Evolutionary conservation across 2,329 filamentous ascomycete species (phyloP).

Genomic region (Ophiobolus disseminans): DNA sequence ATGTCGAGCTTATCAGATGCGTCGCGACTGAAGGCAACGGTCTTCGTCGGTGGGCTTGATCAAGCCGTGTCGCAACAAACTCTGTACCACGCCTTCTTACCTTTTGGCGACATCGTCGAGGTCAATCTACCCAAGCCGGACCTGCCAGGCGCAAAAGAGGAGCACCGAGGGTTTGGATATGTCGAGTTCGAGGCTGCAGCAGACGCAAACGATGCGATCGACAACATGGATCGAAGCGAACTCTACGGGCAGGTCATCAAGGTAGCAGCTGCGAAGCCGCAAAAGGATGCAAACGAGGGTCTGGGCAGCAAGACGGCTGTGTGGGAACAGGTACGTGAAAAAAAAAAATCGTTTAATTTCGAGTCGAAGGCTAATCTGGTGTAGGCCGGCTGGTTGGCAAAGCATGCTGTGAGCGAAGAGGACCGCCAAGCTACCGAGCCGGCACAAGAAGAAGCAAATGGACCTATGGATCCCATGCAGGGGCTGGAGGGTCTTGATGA

Average conservation of each 20-base stretch:
- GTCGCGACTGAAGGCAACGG: slow-evolving; percentile 83
- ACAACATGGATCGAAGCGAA: slow-evolving; percentile 99
- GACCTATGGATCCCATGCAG: slow-evolving; percentile 87
- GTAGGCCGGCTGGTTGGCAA: slow-evolving; percentile 91
- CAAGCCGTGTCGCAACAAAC: slow-evolving; percentile 76
- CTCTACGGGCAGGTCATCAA: slow-evolving; percentile 92
- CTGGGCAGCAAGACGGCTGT: slow-evolving; percentile 91
- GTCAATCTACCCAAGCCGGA: slow-evolving; percentile 90
- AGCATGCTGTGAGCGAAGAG: slow-evolving; percentile 84
- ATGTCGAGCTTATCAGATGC: slow-evolving; percentile 75
- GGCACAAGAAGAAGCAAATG: slow-evolving; percentile 59
- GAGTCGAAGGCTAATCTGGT: slow-evolving; percentile 15
- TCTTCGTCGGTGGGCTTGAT: slow-evolving; percentile 90
- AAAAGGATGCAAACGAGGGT: slow-evolving; percentile 86
- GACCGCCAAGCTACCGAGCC: slow-evolving; percentile 69
- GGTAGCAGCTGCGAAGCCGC: slow-evolving; percentile 88
- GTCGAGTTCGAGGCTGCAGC: slow-evolving; percentile 88
- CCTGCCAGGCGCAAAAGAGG: slow-evolving; percentile 75
- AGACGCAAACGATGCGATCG: slow-evolving; percentile 93
- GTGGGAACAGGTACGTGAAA: slow-evolving; percentile 87
- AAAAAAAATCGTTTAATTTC: neutral
- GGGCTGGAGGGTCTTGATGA: slow-evolving; percentile 92
- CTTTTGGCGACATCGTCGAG: slow-evolving; percentile 94
- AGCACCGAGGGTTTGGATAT: slow-evolving; percentile 93
- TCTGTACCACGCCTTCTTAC: slow-evolving; percentile 90